Evolutionary conservation across 2,329 filamentous ascomycete genomes (phyloP).

Genomic region (Hypoxylon sp.): DNA sequence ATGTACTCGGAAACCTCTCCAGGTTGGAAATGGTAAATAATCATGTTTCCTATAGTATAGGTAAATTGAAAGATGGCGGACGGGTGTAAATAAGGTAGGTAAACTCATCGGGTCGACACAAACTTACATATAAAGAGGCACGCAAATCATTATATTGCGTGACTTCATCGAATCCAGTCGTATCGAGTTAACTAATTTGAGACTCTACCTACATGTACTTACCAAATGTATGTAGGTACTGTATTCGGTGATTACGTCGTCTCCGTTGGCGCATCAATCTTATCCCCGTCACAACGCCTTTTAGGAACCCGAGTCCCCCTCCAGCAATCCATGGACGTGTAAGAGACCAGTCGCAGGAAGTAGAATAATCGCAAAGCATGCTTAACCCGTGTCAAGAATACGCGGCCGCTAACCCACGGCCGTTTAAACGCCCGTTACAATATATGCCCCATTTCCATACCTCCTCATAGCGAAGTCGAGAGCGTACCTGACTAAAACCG

Average conservation of each 20-base stretch:
- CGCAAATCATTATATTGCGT: not conserved
- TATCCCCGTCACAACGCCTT: slow-evolving; percentile 26
- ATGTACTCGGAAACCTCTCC: not conserved
- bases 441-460: slow-evolving; percentile 25
- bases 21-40: not conserved
- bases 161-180: slow-evolving; percentile 10
- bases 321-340: not conserved
- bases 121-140: not conserved
- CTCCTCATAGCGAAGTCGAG: not conserved
- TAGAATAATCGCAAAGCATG: slow-evolving; percentile 26
- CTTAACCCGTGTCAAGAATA: slow-evolving; percentile 38
- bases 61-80: too few species aligned
- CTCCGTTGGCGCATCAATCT: slow-evolving; percentile 20
- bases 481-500: slow-evolving; percentile 1
- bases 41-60: too few species aligned
- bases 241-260: slow-evolving; percentile 14
- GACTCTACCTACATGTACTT: slow-evolving; percentile 3
- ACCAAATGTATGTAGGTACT: not conserved
- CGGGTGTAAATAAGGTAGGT: too few species aligned
- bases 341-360: slow-evolving; percentile 1
- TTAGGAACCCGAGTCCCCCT: slow-evolving; percentile 7
- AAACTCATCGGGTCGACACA: too few species aligned
- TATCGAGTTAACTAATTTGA: slow-evolving; percentile 26
- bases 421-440: slow-evolving; percentile 17
- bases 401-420: slow-evolving; percentile 21